Conservation (phyloP, 179 eudicot genomes). For the Carnegiea gigantea region DNA sequence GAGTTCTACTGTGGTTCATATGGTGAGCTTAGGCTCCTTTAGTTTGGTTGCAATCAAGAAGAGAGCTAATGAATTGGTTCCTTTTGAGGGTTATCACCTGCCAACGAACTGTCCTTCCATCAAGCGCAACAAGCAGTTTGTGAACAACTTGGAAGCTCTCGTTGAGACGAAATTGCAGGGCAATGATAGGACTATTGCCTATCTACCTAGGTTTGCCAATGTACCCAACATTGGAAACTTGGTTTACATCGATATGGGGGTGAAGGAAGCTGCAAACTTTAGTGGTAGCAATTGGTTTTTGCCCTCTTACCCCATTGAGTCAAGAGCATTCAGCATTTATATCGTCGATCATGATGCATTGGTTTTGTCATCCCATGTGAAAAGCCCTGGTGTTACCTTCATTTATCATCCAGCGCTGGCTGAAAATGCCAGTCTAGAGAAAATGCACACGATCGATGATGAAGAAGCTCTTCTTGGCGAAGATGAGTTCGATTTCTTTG, state of each 20-base stretch:
- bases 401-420: conserved; percentile 69
- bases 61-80: conserved; percentile 27
- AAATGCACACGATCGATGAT: conserved; percentile 42
- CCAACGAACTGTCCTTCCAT: conserved; percentile 61
- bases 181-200: conserved; percentile 29
- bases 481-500: conserved; percentile 62
- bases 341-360: conserved; percentile 66
- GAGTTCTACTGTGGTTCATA: conserved; percentile 54
- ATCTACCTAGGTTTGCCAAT: conserved; percentile 49
- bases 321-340: conserved; percentile 47
- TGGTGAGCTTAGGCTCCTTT: conserved; percentile 42
- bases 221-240: conserved; percentile 54
- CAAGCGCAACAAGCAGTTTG: conserved; percentile 46
- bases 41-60: conserved; percentile 64
- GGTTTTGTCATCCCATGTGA: conserved; percentile 67
- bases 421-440: conserved; percentile 33
- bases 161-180: conserved; percentile 17
- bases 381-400: conserved; percentile 69
- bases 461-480: conserved; percentile 50
- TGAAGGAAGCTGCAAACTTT: conserved; percentile 49
- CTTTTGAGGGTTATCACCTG: conserved; percentile 49
- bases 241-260: conserved; percentile 70
- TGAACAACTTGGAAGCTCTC: conserved; percentile 55
- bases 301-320: conserved; percentile 48
- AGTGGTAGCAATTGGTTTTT: conserved; percentile 48